phyloP scores from a whole-genome alignment of 139 green algal genomes.

The Micractinium sp. region DNA sequence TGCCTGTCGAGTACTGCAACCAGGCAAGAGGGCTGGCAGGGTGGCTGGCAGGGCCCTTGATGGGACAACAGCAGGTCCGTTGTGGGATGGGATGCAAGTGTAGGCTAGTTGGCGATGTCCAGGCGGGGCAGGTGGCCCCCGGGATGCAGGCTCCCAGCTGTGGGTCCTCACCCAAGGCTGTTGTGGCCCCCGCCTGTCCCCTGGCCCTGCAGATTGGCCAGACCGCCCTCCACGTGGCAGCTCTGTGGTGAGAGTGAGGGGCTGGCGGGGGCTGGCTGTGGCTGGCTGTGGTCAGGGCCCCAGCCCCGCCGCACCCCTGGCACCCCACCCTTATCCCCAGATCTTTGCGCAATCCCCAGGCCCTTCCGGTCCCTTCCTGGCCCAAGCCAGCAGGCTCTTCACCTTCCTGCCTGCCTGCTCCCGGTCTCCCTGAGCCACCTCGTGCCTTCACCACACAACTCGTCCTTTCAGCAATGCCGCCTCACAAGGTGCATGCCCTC shows the following conservation, averaged over 20 bases:
- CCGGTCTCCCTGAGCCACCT: too few species aligned
- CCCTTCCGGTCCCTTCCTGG: not conserved
- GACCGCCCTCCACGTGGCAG: conserved; percentile 65
- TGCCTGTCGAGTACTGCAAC: conserved; percentile 20
- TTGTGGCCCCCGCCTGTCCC: not conserved
- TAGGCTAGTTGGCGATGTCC: not conserved
- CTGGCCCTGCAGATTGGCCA: conserved; percentile 63
- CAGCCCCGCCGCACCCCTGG: not conserved
- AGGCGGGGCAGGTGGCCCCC: not conserved
- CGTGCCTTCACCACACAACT: not conserved
- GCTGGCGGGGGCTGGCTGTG: conserved; percentile 42
- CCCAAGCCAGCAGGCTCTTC: too few species aligned
- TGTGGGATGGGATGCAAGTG: too few species aligned
- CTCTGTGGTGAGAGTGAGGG: conserved; percentile 41
- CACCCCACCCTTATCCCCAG: not conserved
- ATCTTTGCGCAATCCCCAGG: not conserved
- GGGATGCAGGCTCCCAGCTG: too few species aligned
- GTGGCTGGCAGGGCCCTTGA: too few species aligned
- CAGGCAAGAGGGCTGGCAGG: not conserved
- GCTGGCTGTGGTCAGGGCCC: not conserved
- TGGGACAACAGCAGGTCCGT: too few species aligned
- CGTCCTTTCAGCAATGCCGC: too few species aligned
- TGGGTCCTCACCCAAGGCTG: not conserved
- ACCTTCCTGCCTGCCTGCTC: not conserved
- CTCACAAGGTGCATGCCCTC: not conserved